Evolutionary conservation across 805 yeast species (phyloP).

Genomic region (Starmera dryadoides): DNA sequence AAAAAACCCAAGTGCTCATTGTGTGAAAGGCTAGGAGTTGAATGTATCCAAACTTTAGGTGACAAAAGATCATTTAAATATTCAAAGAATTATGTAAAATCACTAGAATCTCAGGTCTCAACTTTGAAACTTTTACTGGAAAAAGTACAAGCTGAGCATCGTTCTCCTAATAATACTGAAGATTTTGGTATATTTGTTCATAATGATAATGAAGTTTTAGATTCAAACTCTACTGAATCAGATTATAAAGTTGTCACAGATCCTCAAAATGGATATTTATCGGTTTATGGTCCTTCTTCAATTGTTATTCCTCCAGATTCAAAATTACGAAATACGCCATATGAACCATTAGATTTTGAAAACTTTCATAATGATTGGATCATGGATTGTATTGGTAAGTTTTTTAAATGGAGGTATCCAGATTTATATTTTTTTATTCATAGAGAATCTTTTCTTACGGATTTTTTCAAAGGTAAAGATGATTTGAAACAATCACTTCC

Average conservation of each 20-base stretch:
- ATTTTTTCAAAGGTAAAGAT: conserved; percentile 49
- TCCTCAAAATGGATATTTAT: not conserved
- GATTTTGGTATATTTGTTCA: no score
- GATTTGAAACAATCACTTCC: conserved; percentile 30
- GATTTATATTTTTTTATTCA: conserved; percentile 57
- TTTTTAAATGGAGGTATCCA: conserved; percentile 59
- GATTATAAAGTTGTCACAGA: conserved; percentile 1
- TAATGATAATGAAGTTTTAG: no score
- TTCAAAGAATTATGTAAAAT: conserved; percentile 40
- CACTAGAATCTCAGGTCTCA: conserved; percentile 28
- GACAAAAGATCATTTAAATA: conserved; percentile 48
- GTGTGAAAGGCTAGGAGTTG: conserved; percentile 35
- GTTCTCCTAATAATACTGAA: no score
- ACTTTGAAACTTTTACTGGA: conserved; percentile 20
- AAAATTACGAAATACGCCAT: conserved; percentile 16
- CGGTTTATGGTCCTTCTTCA: conserved; percentile 8
- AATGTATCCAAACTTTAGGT: conserved; percentile 27
- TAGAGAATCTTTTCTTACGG: conserved; percentile 53
- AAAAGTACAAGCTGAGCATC: conserved; percentile 8
- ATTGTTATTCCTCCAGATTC: conserved; percentile 1
- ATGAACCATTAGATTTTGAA: conserved; percentile 20
- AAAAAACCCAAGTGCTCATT: conserved; percentile 38
- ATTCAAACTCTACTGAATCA: not conserved
- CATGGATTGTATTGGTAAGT: conserved; percentile 26
- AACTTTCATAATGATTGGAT: conserved; percentile 17